These are phyloP conservation scores for Plectosphaerella cucumerina DNA, from an alignment of 2,329 filamentous ascomycete species.

Conservation along the genomic window DNA sequence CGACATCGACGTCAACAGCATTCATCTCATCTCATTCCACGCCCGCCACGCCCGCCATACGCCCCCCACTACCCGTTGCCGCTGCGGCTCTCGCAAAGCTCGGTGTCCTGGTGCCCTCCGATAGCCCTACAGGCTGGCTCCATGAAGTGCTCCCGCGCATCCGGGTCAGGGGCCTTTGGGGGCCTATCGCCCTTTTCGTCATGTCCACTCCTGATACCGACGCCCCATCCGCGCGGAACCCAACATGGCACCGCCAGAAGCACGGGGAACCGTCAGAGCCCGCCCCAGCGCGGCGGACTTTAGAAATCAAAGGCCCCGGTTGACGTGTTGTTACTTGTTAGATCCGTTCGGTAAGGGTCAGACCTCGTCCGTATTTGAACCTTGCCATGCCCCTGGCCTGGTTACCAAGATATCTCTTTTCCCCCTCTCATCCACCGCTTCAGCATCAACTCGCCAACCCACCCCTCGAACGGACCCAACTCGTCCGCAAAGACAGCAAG, in stretches of 20 bases:
- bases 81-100: background rate
- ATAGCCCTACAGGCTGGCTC: background rate
- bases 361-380: background rate
- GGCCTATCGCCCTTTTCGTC: background rate
- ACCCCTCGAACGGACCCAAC: too few relatives aligned
- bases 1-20: too few relatives aligned
- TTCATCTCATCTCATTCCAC: too few relatives aligned
- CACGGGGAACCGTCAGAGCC: background rate
- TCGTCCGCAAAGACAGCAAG: too few relatives aligned
- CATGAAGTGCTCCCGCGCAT: too few relatives aligned
- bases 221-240: background rate
- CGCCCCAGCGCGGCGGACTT: background rate
- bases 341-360: background rate
- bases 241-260: background rate
- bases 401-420: too few relatives aligned
- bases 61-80: too few relatives aligned
- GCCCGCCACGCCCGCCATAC: too few relatives aligned
- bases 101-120: background rate
- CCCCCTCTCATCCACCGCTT: too few relatives aligned
- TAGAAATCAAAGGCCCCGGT: background rate
- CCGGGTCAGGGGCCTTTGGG: too few relatives aligned
- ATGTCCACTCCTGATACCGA: background rate
- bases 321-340: background rate
- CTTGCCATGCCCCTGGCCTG: background rate
- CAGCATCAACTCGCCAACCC: too few relatives aligned